These are phyloP conservation scores for Ogataea thermomethanolica DNA, from an alignment of 805 yeast species.

Conservation along the genomic window DNA sequence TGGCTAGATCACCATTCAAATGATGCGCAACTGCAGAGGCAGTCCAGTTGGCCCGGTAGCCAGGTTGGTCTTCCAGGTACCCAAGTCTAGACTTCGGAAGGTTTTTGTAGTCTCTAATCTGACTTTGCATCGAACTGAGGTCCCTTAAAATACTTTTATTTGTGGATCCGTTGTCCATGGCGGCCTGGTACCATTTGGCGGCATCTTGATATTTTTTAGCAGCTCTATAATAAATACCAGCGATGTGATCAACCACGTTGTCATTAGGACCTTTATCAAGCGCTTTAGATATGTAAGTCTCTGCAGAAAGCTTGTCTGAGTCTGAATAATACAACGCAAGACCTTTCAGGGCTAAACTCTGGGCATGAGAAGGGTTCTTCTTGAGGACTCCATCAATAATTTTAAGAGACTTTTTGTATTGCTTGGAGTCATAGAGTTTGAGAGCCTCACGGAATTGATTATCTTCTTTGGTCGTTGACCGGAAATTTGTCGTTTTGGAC, in stretches of 20 bases:
- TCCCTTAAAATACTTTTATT: constrained; percentile 82
- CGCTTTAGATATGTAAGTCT: constrained; percentile 57
- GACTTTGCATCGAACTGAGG: constrained; percentile 74
- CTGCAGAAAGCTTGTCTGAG: constrained; percentile 58
- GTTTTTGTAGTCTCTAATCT: constrained; percentile 67
- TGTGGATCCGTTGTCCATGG: constrained; percentile 72
- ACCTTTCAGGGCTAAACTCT: constrained; percentile 83
- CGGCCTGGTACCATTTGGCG: constrained; percentile 68
- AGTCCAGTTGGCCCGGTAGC: constrained; percentile 89
- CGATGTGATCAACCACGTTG: constrained; percentile 76
- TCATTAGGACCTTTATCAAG: constrained; percentile 54
- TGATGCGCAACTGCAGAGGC: constrained; percentile 83
- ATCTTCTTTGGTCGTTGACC: constrained; percentile 54
- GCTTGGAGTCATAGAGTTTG: constrained; percentile 76
- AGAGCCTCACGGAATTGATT: constrained; percentile 76
- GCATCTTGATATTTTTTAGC: constrained; percentile 72
- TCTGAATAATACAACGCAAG: constrained; percentile 56
- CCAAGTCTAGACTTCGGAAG: constrained; percentile 61
- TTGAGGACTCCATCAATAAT: constrained; percentile 71
- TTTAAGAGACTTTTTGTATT: constrained; percentile 82
- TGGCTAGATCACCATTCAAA: constrained; percentile 59
- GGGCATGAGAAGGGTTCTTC: constrained; percentile 72
- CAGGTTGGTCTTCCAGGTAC: constrained; percentile 69
- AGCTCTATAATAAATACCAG: constrained; percentile 78
- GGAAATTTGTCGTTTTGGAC: constrained; percentile 5